Evolutionary conservation across 1,284 basidiomycete genomes (phyloP).

Genomic region (Limonomyces culmigenus): DNA sequence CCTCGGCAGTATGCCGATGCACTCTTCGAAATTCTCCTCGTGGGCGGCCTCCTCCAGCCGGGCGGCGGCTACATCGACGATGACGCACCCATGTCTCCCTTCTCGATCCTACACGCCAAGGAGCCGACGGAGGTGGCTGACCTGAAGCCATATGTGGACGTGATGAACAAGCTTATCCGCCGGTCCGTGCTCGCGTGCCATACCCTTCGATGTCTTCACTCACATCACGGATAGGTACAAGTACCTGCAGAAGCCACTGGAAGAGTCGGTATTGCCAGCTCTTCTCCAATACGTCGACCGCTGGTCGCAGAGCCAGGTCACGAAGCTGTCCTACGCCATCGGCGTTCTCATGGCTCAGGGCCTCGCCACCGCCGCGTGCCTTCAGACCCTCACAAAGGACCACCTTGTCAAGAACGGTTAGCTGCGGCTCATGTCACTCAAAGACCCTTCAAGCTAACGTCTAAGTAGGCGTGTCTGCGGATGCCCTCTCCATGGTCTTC

Average conservation of each 20-base stretch:
- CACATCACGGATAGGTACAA: constrained; percentile 94
- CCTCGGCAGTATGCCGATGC: constrained; percentile 92
- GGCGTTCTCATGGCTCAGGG: constrained; percentile 76
- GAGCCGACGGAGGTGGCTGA: constrained; percentile 65
- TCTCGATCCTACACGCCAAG: constrained; percentile 71
- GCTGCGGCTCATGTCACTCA: constrained; percentile 9
- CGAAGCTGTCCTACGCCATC: constrained; percentile 69
- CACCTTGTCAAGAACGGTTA: constrained; percentile 92
- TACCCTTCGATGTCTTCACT: constrained; percentile 2
- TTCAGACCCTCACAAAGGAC: constrained; percentile 79
- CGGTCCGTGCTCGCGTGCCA: constrained; percentile 33
- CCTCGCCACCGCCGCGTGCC: constrained; percentile 59
- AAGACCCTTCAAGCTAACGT: background rate
- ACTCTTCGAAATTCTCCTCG: constrained; percentile 88
- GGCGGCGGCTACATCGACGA: constrained; percentile 88
- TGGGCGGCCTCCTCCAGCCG: constrained; percentile 89
- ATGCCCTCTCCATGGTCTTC: constrained; percentile 68
- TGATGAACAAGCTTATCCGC: constrained; percentile 88
- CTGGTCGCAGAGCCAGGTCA: constrained; percentile 59
- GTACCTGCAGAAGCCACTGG: constrained; percentile 92
- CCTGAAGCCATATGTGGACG: constrained; percentile 85
- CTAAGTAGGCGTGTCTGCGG: constrained; percentile 51
- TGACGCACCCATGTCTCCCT: constrained; percentile 62
- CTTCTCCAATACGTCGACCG: constrained; percentile 83
- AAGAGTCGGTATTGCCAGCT: constrained; percentile 68